Evolutionary conservation across 257 asterid genomes (phyloP).

Genomic region (Lantana camara): DNA sequence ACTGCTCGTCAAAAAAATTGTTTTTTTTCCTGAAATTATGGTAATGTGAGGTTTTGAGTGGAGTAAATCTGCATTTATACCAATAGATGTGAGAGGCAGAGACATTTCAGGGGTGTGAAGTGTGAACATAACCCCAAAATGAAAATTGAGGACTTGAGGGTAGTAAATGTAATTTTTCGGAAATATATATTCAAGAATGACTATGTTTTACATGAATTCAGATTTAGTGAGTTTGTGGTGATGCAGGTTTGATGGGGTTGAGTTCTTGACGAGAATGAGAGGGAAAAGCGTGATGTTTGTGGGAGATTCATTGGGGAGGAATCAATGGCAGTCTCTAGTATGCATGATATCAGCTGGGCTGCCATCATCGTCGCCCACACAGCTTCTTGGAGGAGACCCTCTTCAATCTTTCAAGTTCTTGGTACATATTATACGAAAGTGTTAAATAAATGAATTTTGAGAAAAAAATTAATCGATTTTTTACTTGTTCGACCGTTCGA

Average conservation of each 20-base stretch:
- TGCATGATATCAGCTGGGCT: slow-evolving; percentile 77
- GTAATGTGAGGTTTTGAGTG: too few species aligned
- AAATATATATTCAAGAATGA: too few species aligned
- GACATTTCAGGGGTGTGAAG: too few species aligned
- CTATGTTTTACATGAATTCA: too few species aligned
- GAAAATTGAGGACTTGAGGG: too few species aligned
- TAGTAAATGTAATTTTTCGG: too few species aligned
- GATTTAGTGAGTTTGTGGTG: neutral
- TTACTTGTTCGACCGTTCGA: neutral
- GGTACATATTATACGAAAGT: slow-evolving; percentile 53
- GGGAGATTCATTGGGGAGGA: slow-evolving; percentile 90
- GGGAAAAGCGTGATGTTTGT: slow-evolving; percentile 87
- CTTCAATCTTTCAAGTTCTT: slow-evolving; percentile 63
- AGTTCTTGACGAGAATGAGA: slow-evolving; percentile 54
- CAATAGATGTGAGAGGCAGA: too few species aligned
- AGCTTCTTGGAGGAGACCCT: slow-evolving; percentile 66
- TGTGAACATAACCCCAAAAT: too few species aligned
- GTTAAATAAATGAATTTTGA: too few species aligned
- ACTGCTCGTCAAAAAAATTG: too few species aligned
- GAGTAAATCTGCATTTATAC: too few species aligned
- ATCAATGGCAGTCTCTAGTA: slow-evolving; percentile 88
- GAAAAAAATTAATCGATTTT: neutral
- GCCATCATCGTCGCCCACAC: slow-evolving; percentile 62
- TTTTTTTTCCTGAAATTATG: too few species aligned
- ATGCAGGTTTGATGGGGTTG: slow-evolving; percentile 46